Evolutionary conservation across 192 early-diverging fungal species (phyloP).

Genomic region (Geranomyces variabilis): DNA sequence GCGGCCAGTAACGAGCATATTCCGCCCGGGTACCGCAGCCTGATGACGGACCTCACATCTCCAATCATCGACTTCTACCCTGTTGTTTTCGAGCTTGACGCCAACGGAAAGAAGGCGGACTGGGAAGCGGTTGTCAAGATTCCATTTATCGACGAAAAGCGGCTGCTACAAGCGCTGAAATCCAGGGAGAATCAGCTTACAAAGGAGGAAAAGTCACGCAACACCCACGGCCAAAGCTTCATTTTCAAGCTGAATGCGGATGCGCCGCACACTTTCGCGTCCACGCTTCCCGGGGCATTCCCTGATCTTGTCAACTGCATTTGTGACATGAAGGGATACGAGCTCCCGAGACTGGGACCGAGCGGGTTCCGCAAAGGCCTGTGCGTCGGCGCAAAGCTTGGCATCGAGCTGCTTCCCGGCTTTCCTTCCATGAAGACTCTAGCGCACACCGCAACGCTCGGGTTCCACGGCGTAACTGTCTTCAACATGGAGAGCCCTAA

Average conservation of each 20-base stretch:
- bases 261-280: conserved; percentile 28
- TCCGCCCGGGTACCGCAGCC: conserved; percentile 45
- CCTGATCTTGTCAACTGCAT: conserved; percentile 61
- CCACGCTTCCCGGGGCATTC: conserved; percentile 43
- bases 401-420: conserved; percentile 70
- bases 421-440: conserved; percentile 89
- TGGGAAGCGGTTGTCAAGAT: conserved; percentile 92
- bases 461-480: conserved; percentile 80
- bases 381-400: conserved; percentile 63
- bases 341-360: conserved; percentile 62
- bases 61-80: conserved; percentile 98
- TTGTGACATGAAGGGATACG: conserved; percentile 57
- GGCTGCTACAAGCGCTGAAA: conserved; percentile 74
- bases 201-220: conserved; percentile 75
- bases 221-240: conserved; percentile 67
- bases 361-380: conserved; percentile 62
- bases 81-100: conserved; percentile 82
- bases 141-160: conserved; percentile 90
- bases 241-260: conserved; percentile 63
- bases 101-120: conserved; percentile 93
- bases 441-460: conserved; percentile 68
- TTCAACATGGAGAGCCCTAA: conserved; percentile 83
- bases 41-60: conserved; percentile 83
- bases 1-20: conserved; percentile 71
- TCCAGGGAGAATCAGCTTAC: conserved; percentile 66